Evolutionary conservation across 73 alveolate genomes (phyloP).

Genomic region (Loxodes magnus): DNA sequence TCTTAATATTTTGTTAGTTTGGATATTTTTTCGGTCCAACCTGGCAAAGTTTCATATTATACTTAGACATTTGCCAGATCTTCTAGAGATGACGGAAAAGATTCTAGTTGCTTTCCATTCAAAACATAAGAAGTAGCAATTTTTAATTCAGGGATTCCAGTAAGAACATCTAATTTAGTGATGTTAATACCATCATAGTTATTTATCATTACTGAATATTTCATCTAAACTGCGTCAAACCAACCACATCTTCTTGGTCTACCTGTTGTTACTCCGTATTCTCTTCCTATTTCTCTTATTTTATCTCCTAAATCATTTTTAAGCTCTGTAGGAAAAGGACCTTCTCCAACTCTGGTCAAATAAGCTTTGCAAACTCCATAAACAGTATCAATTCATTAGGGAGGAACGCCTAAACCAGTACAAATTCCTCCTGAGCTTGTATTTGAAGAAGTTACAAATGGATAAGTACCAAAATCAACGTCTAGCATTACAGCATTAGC

Average conservation of each 20-base stretch:
- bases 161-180: conserved; percentile 88
- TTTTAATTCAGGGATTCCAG: conserved; percentile 57
- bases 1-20: conserved; percentile 49
- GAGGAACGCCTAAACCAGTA: conserved; percentile 94
- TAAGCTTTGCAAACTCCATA: conserved; percentile 93
- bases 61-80: conserved; percentile 61
- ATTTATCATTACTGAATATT: conserved; percentile 56
- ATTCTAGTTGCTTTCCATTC: conserved; percentile 45
- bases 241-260: conserved; percentile 96
- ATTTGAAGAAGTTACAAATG: conserved; percentile 87
- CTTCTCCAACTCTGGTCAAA: conserved; percentile 96
- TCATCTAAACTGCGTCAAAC: conserved; percentile 78
- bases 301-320: conserved; percentile 43
- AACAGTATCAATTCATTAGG: conserved; percentile 71
- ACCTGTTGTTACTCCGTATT: conserved; percentile 95
- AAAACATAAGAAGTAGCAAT: conserved; percentile 46
- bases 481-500: conserved; percentile 95
- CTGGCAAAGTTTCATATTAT: conserved; percentile 37
- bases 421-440: conserved; percentile 93
- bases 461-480: conserved; percentile 95
- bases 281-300: conserved; percentile 77
- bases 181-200: conserved; percentile 65
- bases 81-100: conserved; percentile 61
- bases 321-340: conserved; percentile 95
- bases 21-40: conserved; percentile 56